These are phyloP conservation scores for Suillus decipiens DNA, from an alignment of 768 basidiomycete genomes.

Conservation along the genomic window DNA sequence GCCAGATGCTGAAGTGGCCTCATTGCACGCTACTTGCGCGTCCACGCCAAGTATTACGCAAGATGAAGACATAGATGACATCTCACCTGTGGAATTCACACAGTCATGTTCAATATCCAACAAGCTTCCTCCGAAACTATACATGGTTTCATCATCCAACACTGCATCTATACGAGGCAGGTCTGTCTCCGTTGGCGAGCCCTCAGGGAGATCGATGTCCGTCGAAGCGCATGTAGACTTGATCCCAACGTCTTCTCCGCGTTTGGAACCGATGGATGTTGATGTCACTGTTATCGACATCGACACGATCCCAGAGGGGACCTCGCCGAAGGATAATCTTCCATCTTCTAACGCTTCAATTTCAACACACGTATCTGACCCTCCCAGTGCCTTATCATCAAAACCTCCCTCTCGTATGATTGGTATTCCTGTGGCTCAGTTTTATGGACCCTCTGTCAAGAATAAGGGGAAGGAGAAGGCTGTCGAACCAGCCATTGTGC, in stretches of 20 bases:
- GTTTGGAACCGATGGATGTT: conserved; percentile 29
- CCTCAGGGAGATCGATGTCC: conserved; percentile 1
- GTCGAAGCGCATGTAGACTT: background rate
- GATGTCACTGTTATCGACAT: conserved; percentile 13
- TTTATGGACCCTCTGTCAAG: conserved; percentile 21
- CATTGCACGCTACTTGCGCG: conserved; percentile 19
- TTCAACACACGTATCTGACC: conserved; percentile 4
- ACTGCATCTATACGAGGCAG: background rate
- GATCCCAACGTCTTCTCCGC: conserved; percentile 15
- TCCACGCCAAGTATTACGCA: conserved; percentile 23
- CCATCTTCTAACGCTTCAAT: background rate
- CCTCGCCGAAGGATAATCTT: background rate
- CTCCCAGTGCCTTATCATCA: conserved; percentile 7
- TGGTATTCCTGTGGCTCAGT: conserved; percentile 21
- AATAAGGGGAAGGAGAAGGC: conserved; percentile 11
- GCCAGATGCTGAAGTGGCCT: conserved; percentile 20
- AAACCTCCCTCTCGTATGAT: conserved; percentile 10
- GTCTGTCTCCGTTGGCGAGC: background rate
- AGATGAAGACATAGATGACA: conserved; percentile 19
- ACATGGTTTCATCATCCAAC: conserved; percentile 14
- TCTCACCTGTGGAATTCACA: conserved; percentile 13
- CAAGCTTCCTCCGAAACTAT: conserved; percentile 9
- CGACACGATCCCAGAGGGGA: background rate
- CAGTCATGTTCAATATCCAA: conserved; percentile 21
- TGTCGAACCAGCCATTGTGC: conserved; percentile 4